Evolutionary conservation across 2,329 filamentous ascomycete genomes (phyloP).

Genomic region (Penicillium sumatraense): DNA sequence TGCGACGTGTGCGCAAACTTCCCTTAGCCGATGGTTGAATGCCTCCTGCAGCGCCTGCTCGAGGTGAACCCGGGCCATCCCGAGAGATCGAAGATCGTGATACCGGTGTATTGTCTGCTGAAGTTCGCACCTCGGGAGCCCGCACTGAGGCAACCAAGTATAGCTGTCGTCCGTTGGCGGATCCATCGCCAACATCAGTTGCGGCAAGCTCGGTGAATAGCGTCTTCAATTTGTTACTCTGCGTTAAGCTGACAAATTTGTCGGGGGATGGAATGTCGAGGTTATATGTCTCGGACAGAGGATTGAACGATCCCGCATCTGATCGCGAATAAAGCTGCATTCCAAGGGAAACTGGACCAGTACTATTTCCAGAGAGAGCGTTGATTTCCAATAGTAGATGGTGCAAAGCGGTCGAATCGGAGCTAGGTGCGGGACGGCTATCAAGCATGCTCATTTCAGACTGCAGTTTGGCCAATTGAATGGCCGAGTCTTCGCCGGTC

Average conservation of each 20-base stretch:
- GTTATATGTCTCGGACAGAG: constrained; percentile 81
- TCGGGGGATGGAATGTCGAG: constrained; percentile 78
- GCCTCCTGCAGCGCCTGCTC: constrained; percentile 25
- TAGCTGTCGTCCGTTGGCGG: constrained; percentile 69
- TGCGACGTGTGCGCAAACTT: constrained; percentile 46
- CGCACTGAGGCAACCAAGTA: constrained; percentile 85
- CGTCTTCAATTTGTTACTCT: constrained; percentile 74
- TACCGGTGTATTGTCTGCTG: constrained; percentile 24
- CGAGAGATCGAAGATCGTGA: constrained; percentile 39
- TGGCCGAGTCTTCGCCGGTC: constrained; percentile 89
- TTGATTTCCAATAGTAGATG: constrained; percentile 87
- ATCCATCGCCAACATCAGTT: constrained; percentile 69
- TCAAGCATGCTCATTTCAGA: constrained; percentile 95
- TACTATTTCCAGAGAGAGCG: constrained; percentile 75
- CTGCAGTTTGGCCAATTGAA: constrained; percentile 88
- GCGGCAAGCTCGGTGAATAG: constrained; percentile 86
- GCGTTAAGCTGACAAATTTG: constrained; percentile 66
- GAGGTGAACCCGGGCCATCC: constrained; percentile 36
- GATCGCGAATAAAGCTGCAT: constrained; percentile 78
- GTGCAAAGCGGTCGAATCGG: constrained; percentile 71
- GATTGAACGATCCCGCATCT: constrained; percentile 64
- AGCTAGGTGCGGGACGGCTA: constrained; percentile 70
- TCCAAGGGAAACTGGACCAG: constrained; percentile 75
- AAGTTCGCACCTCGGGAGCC: constrained; percentile 56
- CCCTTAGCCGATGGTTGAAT: constrained; percentile 41